Base-by-base conservation (phyloP, 345 rosid species). In the Triadica sebifera region DNA sequence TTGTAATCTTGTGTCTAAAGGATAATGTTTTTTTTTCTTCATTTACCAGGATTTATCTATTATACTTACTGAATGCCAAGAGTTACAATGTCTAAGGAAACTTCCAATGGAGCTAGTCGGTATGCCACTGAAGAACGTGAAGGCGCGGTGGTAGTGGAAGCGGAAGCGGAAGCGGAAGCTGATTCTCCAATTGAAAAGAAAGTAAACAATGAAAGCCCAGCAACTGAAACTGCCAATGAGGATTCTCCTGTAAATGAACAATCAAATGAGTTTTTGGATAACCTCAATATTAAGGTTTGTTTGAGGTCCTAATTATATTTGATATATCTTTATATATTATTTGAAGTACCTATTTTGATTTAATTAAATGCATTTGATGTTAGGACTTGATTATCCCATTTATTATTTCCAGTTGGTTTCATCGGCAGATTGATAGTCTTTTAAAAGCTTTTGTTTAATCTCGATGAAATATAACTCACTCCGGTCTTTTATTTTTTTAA, bases 241-340 rank as follows among this genome's bases (percentile, higher is more conserved):
- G 88, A 85, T 50, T 73, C 81, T 20, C 73, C 82, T 51, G 73
- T 53, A 15, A 83, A 83, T 62, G 85, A 57, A 20, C 86, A 75
- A 38, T 39, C 65, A 22, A 84, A 78, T 24, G 89, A 88, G 43
- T 77, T 93, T 61, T 71, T 89, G 81, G 85, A 86, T 51, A 84
- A 81, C 41, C 71, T 89, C 58, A 84, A 85, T 38, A 22, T 87
- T 37, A 84, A 91, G 98, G 98, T 93, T 74, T 70, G 79, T 67
- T 46, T 43, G 24, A 1, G 12, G 37, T 64, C 68, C 19, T 29
- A 47, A 6, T 29, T 5, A 41, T 24, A 1, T 29, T 62, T 24
- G 5, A 25, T 17, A 25, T 60, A 4, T 9, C 25, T 55, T 5
- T 55, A 55, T 55, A 29, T 29, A 29, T 29, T 29, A 29, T 29